phyloP scores from a whole-genome alignment of 495 filamentous ascomycete species.

The Cryomyces minteri region DNA sequence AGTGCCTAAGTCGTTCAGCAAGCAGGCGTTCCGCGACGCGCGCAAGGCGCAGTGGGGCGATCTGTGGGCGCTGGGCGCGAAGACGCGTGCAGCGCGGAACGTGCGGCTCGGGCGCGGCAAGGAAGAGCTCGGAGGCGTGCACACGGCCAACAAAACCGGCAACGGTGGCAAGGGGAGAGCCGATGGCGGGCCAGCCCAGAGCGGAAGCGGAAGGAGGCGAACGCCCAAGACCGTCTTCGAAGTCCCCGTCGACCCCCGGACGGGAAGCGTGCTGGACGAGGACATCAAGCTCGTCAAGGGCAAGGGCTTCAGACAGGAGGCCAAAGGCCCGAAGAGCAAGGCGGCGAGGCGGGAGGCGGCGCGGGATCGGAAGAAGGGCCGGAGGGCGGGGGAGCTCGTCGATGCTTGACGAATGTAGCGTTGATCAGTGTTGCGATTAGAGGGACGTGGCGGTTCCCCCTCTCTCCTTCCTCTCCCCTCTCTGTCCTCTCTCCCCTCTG shows the following conservation, averaged over 20 bases:
- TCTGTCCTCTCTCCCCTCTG: no score
- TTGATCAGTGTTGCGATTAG: no score
- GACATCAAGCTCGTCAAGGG: not conserved
- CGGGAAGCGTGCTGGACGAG: slow-evolving; percentile 6
- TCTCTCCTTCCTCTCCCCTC: no score
- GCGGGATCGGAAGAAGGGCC: no score
- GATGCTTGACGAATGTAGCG: no score
- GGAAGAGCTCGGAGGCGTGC: not conserved
- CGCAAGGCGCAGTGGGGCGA: slow-evolving; percentile 86
- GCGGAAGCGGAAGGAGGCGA: slow-evolving; percentile 5
- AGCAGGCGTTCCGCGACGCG: slow-evolving; percentile 72
- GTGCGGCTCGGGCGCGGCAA: slow-evolving; percentile 34
- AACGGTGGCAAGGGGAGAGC: slow-evolving; percentile 1
- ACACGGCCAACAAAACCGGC: slow-evolving; percentile 13
- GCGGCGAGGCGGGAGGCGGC: no score
- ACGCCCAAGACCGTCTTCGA: slow-evolving; percentile 8
- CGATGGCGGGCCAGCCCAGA: no score
- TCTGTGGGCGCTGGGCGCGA: slow-evolving; percentile 87
- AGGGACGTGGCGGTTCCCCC: no score
- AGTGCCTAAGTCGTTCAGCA: slow-evolving; percentile 62
- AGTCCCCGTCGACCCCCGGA: slow-evolving; percentile 5
- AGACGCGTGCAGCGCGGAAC: slow-evolving; percentile 48
- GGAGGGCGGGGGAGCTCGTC: no score
- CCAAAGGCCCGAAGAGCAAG: no score
- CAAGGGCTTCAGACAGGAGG: no score